Percentiles rank a stretch among this genome's conserved stretches.
Evolutionary conservation across 2,329 filamentous ascomycete genomes (phyloP).

Genomic region (Arthrobotrys sinensis): DNA sequence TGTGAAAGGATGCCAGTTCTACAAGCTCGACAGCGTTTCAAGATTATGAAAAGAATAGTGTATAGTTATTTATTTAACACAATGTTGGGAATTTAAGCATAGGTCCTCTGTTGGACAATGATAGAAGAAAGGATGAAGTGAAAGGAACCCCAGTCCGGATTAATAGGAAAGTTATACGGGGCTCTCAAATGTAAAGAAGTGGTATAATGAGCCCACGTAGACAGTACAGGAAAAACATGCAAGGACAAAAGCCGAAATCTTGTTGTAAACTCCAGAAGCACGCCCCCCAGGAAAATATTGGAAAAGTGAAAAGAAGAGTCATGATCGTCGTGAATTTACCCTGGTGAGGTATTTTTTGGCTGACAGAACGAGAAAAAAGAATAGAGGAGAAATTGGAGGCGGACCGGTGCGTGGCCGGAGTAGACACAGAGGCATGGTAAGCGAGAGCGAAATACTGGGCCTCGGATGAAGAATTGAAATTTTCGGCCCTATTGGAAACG

Average conservation of each 20-base stretch:
- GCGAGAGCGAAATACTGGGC: slow-evolving; percentile 39
- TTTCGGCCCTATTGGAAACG: slow-evolving; percentile 32
- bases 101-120: slow-evolving; percentile 18
- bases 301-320: slow-evolving; percentile 47
- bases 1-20: slow-evolving; percentile 11
- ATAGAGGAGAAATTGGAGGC: slow-evolving; percentile 30
- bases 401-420: slow-evolving; percentile 39
- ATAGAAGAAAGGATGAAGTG: slow-evolving; percentile 46
- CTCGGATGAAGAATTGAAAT: slow-evolving; percentile 37
- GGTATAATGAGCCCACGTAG: slow-evolving; percentile 49
- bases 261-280: slow-evolving; percentile 59
- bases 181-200: slow-evolving; percentile 33
- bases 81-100: slow-evolving; percentile 1
- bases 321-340: slow-evolving; percentile 61
- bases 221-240: slow-evolving; percentile 39
- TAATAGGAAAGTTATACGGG: slow-evolving; percentile 48
- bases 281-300: slow-evolving; percentile 47
- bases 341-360: slow-evolving; percentile 59
- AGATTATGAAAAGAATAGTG: slow-evolving; percentile 42
- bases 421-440: slow-evolving; percentile 26
- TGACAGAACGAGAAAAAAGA: slow-evolving; percentile 18
- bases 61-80: slow-evolving; percentile 50
- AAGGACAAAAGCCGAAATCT: slow-evolving; percentile 59
- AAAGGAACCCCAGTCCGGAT: slow-evolving; percentile 43
- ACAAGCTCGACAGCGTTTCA: slow-evolving; percentile 1